phyloP scores from a whole-genome alignment of 805 yeast genomes.

The Suhomyces kilbournensis region DNA sequence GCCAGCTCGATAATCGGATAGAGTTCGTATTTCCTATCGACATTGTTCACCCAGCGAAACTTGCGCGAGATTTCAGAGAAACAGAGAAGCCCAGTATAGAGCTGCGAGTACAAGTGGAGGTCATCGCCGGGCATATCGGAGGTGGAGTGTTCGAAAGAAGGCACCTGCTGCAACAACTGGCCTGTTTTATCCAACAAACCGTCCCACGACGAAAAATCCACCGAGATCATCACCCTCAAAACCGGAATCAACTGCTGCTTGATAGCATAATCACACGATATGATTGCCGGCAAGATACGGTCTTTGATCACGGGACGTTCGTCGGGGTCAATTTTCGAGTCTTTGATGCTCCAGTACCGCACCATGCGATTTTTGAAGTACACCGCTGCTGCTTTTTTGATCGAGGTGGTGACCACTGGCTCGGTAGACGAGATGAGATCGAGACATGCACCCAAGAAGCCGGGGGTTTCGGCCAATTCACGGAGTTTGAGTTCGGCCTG shows the following conservation, averaged over 20 bases:
- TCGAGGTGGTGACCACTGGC: slow-evolving; percentile 21
- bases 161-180: slow-evolving; percentile 21
- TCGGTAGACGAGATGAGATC: slow-evolving; percentile 61
- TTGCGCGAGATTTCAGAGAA: slow-evolving; percentile 66
- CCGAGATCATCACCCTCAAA: slow-evolving; percentile 23
- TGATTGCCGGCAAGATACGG: slow-evolving; percentile 58
- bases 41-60: slow-evolving; percentile 69
- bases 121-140: background rate
- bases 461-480: slow-evolving; percentile 56
- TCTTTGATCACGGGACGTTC: slow-evolving; percentile 76
- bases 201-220: slow-evolving; percentile 39
- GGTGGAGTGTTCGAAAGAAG: slow-evolving; percentile 5
- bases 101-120: slow-evolving; percentile 15
- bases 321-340: slow-evolving; percentile 48
- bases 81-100: slow-evolving; percentile 68
- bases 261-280: slow-evolving; percentile 29
- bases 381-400: slow-evolving; percentile 73
- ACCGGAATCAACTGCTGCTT: slow-evolving; percentile 27
- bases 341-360: slow-evolving; percentile 52
- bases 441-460: slow-evolving; percentile 79
- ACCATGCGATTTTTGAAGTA: slow-evolving; percentile 75
- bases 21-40: slow-evolving; percentile 25
- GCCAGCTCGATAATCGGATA: slow-evolving; percentile 49
- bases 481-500: slow-evolving; percentile 70
- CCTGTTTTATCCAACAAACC: slow-evolving; percentile 32